Evolutionary conservation across 495 filamentous ascomycete species (phyloP), one percentile per base, ranked within the genome.

Genomic region (Aspergillus sclerotioniger): DNA sequence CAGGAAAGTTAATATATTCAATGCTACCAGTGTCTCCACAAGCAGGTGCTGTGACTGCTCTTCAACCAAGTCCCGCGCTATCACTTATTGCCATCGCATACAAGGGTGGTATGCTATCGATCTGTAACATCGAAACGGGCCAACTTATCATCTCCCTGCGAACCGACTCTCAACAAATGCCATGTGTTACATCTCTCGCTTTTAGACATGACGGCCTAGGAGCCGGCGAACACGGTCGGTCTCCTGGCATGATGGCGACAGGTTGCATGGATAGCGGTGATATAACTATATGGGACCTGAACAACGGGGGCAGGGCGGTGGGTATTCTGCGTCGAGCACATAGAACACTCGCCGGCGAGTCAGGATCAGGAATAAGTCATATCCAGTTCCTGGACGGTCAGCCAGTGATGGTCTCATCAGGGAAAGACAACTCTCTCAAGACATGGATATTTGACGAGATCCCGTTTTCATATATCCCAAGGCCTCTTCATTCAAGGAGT

Each of bases 241-340:
- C 82, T 58, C 77, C 89, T 12, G 91, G 92, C 46, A 88, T 90
- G 45, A 94, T 95, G 92, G 93, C 88, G 45, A 96, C 89, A 6
- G 86, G 86, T 12, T 87, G 85, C 10, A 69, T 74, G 31, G 76
- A 79, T 6, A 89, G 80, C 62, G 91, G 93, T 13, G 92, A 97
- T 74, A 83, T 98, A 43, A 96, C 90, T 1, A 83, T 99, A 58
- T 99, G 95, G 95, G 93, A 98, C 71, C 79, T 99, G 50, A 94
- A 96, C 61, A 79, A 88, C 17, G 92, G 91, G 2, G 90, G 91
- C 5, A 83, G 89, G 54, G 82, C 94, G 52, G 87, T 84, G 67
- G 92, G 92, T 19, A 78, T 92, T 12, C 80, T 98, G 25, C 86
- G 91, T 50, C 86, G 87, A 19, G 94, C 92, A 5, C 94, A 99